Evolutionary conservation across 1,284 basidiomycete species (phyloP).

Genomic region (Tremellales sp.): DNA sequence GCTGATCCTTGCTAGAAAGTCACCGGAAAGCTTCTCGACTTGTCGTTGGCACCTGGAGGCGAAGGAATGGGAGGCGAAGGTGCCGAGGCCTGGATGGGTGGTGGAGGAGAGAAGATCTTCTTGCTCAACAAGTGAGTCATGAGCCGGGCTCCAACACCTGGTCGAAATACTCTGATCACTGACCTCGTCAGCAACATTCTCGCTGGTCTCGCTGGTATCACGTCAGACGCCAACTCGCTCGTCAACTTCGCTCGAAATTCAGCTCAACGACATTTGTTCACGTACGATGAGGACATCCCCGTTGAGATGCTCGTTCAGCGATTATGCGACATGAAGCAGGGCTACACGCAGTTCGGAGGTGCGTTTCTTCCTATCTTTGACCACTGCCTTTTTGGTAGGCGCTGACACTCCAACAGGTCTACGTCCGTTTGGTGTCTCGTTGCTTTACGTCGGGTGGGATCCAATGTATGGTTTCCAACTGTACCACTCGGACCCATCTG

Average conservation of each 20-base stretch:
- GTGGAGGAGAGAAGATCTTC: conserved; percentile 97
- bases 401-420: conserved; percentile 58
- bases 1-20: conserved; percentile 60
- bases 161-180: conserved; percentile 4
- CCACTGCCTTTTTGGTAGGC: neutral
- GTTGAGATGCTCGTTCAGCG: conserved; percentile 92
- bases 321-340: conserved; percentile 96
- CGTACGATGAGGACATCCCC: conserved; percentile 96
- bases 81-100: conserved; percentile 58
- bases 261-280: conserved; percentile 81
- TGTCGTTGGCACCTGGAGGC: conserved; percentile 67
- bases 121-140: conserved; percentile 70
- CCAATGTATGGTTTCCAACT: conserved; percentile 94
- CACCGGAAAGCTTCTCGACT: conserved; percentile 92
- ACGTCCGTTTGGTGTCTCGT: conserved; percentile 93
- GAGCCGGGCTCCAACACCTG: no score
- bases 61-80: conserved; percentile 64
- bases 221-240: conserved; percentile 95
- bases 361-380: conserved; percentile 31
- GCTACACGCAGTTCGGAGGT: conserved; percentile 97
- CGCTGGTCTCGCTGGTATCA: conserved; percentile 90
- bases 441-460: conserved; percentile 95
- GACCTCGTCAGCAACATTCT: conserved; percentile 75
- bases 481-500: conserved; percentile 97
- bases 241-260: conserved; percentile 90